Evolutionary conservation across 164 flowering plant genomes (phyloP), one percentile per base, ranked within the genome.

Genomic region (Magnolia changhungtana): DNA sequence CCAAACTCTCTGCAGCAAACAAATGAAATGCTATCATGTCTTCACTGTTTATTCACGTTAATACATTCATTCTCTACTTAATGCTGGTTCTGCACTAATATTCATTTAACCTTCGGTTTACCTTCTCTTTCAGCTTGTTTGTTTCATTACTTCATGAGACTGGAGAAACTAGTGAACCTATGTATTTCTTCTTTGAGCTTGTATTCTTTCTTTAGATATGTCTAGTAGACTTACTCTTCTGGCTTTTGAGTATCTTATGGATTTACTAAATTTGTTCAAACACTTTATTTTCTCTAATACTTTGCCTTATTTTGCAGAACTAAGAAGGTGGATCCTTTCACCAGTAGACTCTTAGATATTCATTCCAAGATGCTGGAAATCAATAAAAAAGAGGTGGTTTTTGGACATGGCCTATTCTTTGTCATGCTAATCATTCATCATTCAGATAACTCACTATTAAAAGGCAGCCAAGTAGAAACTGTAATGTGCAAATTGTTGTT

Each of bases 341-440:
- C 98, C 19, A 73, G 90, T 45, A 85, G 97, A 81, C 92, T 96
- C 59, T 75, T 96, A 73, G 97, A 96, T 80, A 96, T 96, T 77
- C 98, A 96, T 88, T 85, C 90, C 67, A 89, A 88, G 89, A 90
- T 93, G 93, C 84, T 90, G 71, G 88, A 92, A 77, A 85, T 84
- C 52, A 87, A 89, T 79, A 92, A 89, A 83, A 89, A 84, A 78
- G 98, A 94, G 94, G 99, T 91, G 73, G 72, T 78, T 3, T 14
- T 50, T 55, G 52, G 67, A 68, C 21, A 49, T 16, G 52, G 9
- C 16, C 3, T 55, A 55, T 55, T 55, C 61, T 55, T 55, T 11
- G 61, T 55, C 18, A 11, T 55, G 61, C 61, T 55, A 16, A 16
- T 16, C 61, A 8, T 9, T 55, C 18, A 55, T 55, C 4, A 55